Percentiles rank a stretch among this genome's conserved stretches.
These are phyloP conservation scores for Funneliformis mosseae DNA, from an alignment of 192 early-diverging fungal genomes.

Conservation along the genomic window DNA sequence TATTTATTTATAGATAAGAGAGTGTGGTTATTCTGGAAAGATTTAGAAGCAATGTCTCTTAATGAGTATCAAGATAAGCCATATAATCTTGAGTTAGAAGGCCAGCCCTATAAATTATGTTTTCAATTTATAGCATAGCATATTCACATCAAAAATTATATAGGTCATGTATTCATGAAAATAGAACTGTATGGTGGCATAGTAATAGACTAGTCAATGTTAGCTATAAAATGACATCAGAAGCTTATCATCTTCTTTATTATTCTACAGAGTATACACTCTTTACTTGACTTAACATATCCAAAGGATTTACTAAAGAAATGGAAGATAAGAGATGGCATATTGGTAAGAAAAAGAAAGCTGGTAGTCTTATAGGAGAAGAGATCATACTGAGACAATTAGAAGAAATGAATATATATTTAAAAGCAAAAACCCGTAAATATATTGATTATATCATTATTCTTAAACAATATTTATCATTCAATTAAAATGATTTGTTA, in stretches of 20 bases:
- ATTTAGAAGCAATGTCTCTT: background rate
- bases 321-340: constrained; percentile 1
- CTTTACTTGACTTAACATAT: too few relatives aligned
- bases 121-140: background rate
- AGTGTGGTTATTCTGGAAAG: background rate
- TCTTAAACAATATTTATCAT: too few relatives aligned
- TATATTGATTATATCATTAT: too few relatives aligned
- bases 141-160: background rate
- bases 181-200: background rate
- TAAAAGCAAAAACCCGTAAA: too few relatives aligned
- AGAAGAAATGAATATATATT: too few relatives aligned
- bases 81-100: background rate
- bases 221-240: background rate
- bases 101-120: background rate
- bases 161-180: background rate
- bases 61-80: too few relatives aligned
- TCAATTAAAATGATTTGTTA: too few relatives aligned
- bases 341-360: constrained; percentile 9
- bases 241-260: too few relatives aligned
- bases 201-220: background rate
- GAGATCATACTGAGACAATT: too few relatives aligned
- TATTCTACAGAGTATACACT: too few relatives aligned
- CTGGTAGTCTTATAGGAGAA: too few relatives aligned
- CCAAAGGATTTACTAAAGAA: background rate
- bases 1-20: background rate